Percentiles rank a stretch among this genome's conserved stretches.
Evolutionary conservation across 2,329 filamentous ascomycete species (phyloP).

Genomic region (Drechslerella coelobrocha): DNA sequence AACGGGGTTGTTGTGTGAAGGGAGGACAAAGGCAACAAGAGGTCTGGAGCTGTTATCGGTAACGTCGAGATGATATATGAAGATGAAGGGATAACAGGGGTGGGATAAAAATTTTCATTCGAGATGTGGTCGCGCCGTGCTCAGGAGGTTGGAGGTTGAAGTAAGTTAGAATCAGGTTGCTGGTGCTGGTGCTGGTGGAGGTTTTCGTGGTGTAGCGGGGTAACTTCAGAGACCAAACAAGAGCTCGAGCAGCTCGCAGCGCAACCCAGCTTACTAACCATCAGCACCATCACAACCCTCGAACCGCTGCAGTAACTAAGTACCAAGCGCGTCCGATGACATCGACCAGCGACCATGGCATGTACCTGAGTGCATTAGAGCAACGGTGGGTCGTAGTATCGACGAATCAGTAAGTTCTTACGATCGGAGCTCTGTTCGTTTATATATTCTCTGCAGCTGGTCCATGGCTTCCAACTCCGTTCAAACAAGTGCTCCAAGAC

Average conservation of each 20-base stretch:
- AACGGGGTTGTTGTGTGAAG: not conserved
- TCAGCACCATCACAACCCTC: not conserved
- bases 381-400: too few species aligned
- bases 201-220: constrained; percentile 8
- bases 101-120: constrained; percentile 4
- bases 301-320: too few species aligned
- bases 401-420: too few species aligned
- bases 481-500: too few species aligned
- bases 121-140: not conserved
- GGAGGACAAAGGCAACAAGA: not conserved
- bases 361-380: too few species aligned
- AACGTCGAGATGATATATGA: not conserved
- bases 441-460: too few species aligned
- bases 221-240: not conserved
- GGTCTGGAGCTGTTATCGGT: not conserved
- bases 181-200: constrained; percentile 7
- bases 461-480: too few species aligned
- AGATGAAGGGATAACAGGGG: not conserved
- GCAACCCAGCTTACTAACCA: constrained; percentile 9
- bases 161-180: not conserved
- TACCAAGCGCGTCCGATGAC: too few species aligned
- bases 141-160: not conserved
- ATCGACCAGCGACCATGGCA: too few species aligned
- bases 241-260: constrained; percentile 1
- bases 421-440: too few species aligned